phyloP scores from a whole-genome alignment of 441 rosid species.

The Populus hybrid region DNA sequence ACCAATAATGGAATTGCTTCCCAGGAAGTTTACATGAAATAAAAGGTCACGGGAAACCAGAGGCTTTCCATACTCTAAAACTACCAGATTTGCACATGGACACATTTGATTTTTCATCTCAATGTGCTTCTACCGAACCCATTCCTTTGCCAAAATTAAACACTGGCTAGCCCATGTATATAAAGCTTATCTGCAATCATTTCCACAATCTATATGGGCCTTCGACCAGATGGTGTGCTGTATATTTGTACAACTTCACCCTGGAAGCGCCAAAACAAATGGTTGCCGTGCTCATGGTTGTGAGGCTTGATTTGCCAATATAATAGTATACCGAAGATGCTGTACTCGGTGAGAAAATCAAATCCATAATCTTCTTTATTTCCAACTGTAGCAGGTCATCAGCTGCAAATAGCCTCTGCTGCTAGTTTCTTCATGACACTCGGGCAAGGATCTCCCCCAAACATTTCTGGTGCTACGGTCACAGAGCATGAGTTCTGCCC shows the following conservation, averaged over 20 bases:
- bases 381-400: constrained; percentile 19
- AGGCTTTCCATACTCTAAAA: constrained; percentile 36
- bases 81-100: constrained; percentile 55
- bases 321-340: constrained; percentile 25
- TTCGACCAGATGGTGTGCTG: constrained; percentile 46
- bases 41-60: constrained; percentile 35
- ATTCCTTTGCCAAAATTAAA: not conserved
- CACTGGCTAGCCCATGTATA: constrained; percentile 22
- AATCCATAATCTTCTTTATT: constrained; percentile 17
- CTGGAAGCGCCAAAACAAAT: constrained; percentile 37
- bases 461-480: constrained; percentile 88
- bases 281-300: constrained; percentile 16
- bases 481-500: constrained; percentile 90
- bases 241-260: constrained; percentile 86
- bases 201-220: constrained; percentile 26
- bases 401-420: constrained; percentile 84
- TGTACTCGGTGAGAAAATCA: constrained; percentile 7
- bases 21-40: constrained; percentile 17
- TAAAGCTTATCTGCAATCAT: constrained; percentile 29
- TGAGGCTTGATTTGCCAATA: constrained; percentile 22
- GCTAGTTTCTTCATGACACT: constrained; percentile 86
- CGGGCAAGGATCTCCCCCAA: constrained; percentile 95
- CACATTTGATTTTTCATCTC: constrained; percentile 42
- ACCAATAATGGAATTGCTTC: constrained; percentile 34
- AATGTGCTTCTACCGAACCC: constrained; percentile 36